Percentiles rank a stretch among this genome's conserved stretches.
Evolutionary conservation across 208 protist species (phyloP).

Genomic region (Balamuthia mandrillaris): DNA sequence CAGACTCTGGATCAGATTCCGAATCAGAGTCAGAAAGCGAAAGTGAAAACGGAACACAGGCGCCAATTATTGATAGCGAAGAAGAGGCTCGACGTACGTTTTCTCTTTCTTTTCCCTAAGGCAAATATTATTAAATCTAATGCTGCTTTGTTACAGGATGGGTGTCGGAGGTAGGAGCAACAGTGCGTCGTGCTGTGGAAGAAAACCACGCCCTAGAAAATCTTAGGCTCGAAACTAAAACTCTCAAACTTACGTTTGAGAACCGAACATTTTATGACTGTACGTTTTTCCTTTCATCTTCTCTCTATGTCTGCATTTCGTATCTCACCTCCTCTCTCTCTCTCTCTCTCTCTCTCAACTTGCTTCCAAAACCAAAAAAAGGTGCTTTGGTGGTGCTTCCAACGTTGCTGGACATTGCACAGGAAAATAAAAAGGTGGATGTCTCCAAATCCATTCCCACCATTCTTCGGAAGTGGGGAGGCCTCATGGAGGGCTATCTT

Average conservation of each 20-base stretch:
- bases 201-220: constrained; percentile 25
- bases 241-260: constrained; percentile 28
- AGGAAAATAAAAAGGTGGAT: background rate
- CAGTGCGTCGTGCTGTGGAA: background rate
- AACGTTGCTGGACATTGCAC: constrained; percentile 8
- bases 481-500: constrained; percentile 10
- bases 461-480: background rate
- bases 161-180: constrained; percentile 25
- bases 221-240: constrained; percentile 14
- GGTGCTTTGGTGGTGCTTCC: background rate
- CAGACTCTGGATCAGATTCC: no score
- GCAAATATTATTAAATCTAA: background rate
- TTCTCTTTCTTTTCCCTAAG: background rate
- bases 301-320: background rate
- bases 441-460: no score
- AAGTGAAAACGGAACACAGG: no score
- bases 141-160: background rate
- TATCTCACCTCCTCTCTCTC: background rate
- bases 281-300: background rate
- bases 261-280: constrained; percentile 16
- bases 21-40: no score
- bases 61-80: background rate
- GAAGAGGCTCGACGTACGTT: background rate
- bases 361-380: no score
- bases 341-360: background rate